Conservation (phyloP, 345 rosid species). For the Conringia planisiliqua region DNA sequence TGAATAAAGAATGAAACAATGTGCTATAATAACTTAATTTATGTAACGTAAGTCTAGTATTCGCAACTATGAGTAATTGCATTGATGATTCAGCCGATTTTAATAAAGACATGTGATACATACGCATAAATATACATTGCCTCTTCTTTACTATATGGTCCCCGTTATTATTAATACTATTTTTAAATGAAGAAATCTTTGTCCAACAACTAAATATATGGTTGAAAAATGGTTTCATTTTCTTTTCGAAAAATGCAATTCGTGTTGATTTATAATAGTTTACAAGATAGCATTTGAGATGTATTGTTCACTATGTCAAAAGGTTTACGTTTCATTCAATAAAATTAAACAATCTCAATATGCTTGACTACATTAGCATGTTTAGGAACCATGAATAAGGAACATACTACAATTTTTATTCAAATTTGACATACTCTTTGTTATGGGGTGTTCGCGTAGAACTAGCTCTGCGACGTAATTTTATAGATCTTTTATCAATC, state of each 20-base stretch:
- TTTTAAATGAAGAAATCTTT: neutral
- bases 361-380: neutral
- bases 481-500: too few species aligned
- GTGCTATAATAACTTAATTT: too few species aligned
- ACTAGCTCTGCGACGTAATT: neutral
- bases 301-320: neutral
- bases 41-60: neutral
- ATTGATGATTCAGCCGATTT: neutral
- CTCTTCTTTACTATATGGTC: neutral
- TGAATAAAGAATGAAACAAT: too few species aligned
- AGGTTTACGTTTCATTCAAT: neutral
- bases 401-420: neutral
- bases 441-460: neutral
- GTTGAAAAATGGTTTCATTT: neutral
- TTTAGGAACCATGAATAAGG: neutral
- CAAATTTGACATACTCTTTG: neutral
- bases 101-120: conserved; percentile 17
- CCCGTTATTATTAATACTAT: neutral
- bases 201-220: neutral
- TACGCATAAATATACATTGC: neutral
- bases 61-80: neutral
- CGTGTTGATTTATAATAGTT: neutral
- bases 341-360: neutral
- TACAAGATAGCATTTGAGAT: neutral
- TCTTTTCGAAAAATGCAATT: neutral